phyloP scores from a whole-genome alignment of 2,329 filamentous ascomycete genomes.

The Fusarium anguioides region DNA sequence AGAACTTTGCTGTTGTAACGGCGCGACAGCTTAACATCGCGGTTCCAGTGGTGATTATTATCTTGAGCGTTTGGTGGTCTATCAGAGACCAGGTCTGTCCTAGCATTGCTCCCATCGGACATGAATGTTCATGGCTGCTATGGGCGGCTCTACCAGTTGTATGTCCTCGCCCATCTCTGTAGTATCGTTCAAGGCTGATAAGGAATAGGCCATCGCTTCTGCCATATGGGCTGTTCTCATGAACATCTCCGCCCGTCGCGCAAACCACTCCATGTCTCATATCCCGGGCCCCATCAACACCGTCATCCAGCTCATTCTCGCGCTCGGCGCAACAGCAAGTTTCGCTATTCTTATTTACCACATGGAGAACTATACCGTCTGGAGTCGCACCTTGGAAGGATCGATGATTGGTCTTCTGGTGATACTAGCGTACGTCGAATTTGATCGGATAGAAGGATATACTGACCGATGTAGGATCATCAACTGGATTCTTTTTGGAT shows the following conservation, averaged over 20 bases:
- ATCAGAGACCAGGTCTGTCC: constrained; percentile 37
- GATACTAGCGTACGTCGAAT: constrained; percentile 37
- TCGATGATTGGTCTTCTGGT: constrained; percentile 41
- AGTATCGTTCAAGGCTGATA: background rate
- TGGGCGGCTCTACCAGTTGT: constrained; percentile 43
- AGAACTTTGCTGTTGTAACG: constrained; percentile 18
- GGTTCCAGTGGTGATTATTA: constrained; percentile 51
- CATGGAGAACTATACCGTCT: constrained; percentile 25
- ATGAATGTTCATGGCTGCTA: constrained; percentile 40
- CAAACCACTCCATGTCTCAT: constrained; percentile 32
- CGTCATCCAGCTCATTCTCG: constrained; percentile 38
- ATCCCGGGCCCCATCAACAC: constrained; percentile 31
- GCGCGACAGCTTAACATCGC: constrained; percentile 39
- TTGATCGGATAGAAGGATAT: background rate
- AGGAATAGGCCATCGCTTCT: constrained; percentile 28
- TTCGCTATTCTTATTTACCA: constrained; percentile 40
- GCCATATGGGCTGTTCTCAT: constrained; percentile 37
- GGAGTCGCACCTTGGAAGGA: constrained; percentile 29
- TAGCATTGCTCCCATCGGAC: constrained; percentile 8
- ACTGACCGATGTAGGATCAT: constrained; percentile 28
- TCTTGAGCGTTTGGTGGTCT: constrained; percentile 56
- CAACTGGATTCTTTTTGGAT: constrained; percentile 37
- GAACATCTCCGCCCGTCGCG: constrained; percentile 39
- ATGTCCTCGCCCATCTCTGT: background rate
- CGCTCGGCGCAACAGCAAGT: constrained; percentile 37